Base-by-base conservation (phyloP, 2,329 filamentous ascomycete genomes). In the Chaetomium strumarium region DNA sequence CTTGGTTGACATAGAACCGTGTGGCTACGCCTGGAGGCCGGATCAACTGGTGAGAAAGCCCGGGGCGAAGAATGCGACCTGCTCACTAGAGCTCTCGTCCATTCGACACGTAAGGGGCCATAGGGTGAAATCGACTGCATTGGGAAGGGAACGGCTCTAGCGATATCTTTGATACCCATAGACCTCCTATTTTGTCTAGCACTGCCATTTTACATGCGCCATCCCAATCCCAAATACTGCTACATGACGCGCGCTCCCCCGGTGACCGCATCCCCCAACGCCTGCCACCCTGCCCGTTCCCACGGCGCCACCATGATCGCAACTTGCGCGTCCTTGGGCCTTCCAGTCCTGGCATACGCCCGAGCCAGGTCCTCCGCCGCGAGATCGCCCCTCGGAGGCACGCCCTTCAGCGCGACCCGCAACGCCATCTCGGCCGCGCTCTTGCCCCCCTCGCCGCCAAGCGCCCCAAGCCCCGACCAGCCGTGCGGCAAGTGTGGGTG, bases 231-330 rank as follows among this genome's bases (percentile, higher is more conserved):
- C 24, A 24, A 24, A 24, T 24, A 24, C 24, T n/a, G 10, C 20
- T 30, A 39, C 33, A 16, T 37, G 31, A 24, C 17, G 19, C 40
- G 52, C 43, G 19, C 40, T 54, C 43, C 58, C 3, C 52, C 62
- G 29, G 61, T 61, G n/a, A 75, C 59, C 19, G 64, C 70, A 41
- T 69, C 66, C 1, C 63, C 70, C 61, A 88, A 64, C 2, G 75
- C 77, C 52, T 73, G 71, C 89, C 89, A 93, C 0, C 84, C 84
- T 19, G 72, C 72, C 40, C 59, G 67, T 52, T 72, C 75, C 91
- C 92, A 97, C 6, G 93, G 93, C 36, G 91, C 88, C 60, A 95
- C 68, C 68, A 93, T 79, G 42, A 90, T 79, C 7, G 86, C 85
- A 58, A 79, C 80, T 68, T 96, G 86, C 19, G 88, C 85, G 75